These are phyloP conservation scores for Limtongozyma cylindracea DNA, from an alignment of 805 yeast genomes.

Conservation along the genomic window DNA sequence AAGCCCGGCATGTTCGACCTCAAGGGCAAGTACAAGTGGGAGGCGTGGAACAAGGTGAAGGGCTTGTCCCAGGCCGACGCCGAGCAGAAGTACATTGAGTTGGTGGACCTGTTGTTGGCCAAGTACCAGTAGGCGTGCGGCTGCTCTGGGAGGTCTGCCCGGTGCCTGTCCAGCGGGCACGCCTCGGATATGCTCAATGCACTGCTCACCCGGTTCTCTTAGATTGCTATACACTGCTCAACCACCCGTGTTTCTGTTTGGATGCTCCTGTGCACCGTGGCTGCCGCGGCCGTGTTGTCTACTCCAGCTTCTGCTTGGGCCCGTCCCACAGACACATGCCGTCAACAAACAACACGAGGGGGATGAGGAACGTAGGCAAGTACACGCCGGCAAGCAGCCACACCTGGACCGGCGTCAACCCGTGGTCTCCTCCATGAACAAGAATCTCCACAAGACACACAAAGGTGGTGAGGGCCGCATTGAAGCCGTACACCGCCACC, in stretches of 20 bases:
- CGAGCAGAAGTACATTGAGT: conserved; percentile 49
- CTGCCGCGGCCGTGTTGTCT: no score
- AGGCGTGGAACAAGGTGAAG: conserved; percentile 75
- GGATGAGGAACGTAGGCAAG: conserved; percentile 48
- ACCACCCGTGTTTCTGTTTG: no score
- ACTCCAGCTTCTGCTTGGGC: no score
- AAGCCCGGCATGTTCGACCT: conserved; percentile 86
- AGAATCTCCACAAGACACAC: conserved; percentile 36
- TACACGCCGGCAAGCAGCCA: conserved; percentile 25
- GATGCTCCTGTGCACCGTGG: no score
- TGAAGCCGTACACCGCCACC: conserved; percentile 50
- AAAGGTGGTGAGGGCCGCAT: conserved; percentile 60
- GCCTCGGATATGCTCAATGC: no score
- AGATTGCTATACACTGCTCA: no score
- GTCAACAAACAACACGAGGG: conserved; percentile 28
- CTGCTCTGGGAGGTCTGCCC: no score
- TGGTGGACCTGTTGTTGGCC: conserved; percentile 36
- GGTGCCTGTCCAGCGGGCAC: no score
- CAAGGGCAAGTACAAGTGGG: conserved; percentile 96
- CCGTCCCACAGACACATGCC: conserved; percentile 1
- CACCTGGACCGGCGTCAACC: conserved; percentile 12
- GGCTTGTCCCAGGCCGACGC: conserved; percentile 83
- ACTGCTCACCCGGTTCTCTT: no score
- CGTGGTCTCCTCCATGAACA: conserved; percentile 9
- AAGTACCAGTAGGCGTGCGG: conserved; percentile 9